These are phyloP conservation scores for Sporothrix euskadiensis DNA, from an alignment of 2,329 filamentous ascomycete species.

Conservation along the genomic window DNA sequence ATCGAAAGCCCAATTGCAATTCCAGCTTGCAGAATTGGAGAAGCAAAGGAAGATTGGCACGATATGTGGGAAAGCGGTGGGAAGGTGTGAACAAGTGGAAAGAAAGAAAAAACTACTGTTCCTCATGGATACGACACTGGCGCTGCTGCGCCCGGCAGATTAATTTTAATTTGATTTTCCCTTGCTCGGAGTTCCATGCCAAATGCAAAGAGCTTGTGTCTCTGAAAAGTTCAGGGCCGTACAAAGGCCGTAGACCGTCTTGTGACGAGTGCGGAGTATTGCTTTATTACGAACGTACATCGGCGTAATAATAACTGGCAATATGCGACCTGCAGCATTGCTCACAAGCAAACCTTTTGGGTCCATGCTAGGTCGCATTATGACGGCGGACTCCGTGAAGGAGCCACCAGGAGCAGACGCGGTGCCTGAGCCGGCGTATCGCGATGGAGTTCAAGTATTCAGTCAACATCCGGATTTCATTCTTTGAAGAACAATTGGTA, in stretches of 20 bases:
- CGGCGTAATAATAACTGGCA: conserved; percentile 5
- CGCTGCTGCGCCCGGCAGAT: conserved; percentile 10
- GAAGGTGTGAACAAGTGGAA: neutral
- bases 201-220: neutral
- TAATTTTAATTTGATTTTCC: conserved; percentile 18
- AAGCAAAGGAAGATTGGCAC: neutral
- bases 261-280: neutral
- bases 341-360: conserved; percentile 6
- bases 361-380: conserved; percentile 10
- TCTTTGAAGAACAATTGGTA: neutral
- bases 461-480: neutral
- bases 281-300: neutral
- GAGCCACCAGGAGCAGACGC: neutral
- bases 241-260: neutral
- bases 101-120: neutral
- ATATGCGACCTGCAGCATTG: conserved; percentile 9
- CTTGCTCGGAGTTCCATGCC: conserved; percentile 10
- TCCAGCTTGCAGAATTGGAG: conserved; percentile 10
- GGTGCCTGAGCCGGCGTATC: neutral
- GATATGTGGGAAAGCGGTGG: neutral
- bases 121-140: conserved; percentile 16
- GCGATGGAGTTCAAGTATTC: neutral
- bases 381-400: conserved; percentile 1
- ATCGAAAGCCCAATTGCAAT: neutral
- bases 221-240: neutral